Evolutionary conservation across 2,329 filamentous ascomycete species (phyloP).

Genomic region (Cladosporium phlei): DNA sequence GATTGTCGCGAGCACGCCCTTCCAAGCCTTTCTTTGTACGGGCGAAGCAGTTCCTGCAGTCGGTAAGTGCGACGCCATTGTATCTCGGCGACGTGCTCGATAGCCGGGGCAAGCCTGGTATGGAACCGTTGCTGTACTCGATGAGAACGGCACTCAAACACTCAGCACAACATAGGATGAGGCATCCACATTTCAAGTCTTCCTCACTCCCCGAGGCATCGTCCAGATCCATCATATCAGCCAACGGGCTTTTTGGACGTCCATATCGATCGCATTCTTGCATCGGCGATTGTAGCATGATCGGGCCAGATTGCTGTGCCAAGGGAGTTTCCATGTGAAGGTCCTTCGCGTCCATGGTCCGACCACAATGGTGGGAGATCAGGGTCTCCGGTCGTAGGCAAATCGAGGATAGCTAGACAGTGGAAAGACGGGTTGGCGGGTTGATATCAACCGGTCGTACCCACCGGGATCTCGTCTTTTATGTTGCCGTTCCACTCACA

Average conservation of each 20-base stretch:
- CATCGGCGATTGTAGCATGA: background rate
- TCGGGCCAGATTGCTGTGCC: background rate
- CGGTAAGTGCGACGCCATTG: background rate
- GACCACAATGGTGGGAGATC: background rate
- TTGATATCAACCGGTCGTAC: too few species aligned
- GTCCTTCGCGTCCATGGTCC: background rate
- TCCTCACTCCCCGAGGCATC: background rate
- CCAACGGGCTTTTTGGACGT: background rate
- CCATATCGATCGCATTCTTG: background rate
- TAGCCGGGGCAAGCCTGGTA: background rate
- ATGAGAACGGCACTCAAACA: background rate
- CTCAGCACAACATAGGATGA: constrained; percentile 1
- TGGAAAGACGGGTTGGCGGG: too few species aligned
- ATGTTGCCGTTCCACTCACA: background rate
- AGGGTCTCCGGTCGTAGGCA: background rate
- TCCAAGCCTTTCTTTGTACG: background rate
- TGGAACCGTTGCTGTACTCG: constrained; percentile 1
- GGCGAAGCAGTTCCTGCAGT: background rate
- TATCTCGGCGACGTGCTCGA: background rate
- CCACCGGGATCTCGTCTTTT: background rate
- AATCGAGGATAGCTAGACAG: too few species aligned
- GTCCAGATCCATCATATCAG: background rate
- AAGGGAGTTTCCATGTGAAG: background rate
- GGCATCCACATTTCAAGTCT: background rate
- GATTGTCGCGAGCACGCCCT: background rate